phyloP scores from a whole-genome alignment of 192 early-diverging fungal species.

The Entomortierella lignicola region DNA sequence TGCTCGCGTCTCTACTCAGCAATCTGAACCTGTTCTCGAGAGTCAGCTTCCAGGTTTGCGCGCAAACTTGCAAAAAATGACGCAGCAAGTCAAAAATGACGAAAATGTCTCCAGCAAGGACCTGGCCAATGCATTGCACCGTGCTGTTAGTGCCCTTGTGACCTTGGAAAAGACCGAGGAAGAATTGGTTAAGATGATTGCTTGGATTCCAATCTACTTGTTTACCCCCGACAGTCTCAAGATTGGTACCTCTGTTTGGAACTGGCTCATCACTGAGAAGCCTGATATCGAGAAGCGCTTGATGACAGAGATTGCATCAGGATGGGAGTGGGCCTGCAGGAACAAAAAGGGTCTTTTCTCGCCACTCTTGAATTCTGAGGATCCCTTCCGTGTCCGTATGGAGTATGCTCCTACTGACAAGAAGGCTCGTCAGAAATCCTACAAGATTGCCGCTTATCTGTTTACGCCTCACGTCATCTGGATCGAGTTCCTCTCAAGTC shows the following conservation, averaged over 20 bases:
- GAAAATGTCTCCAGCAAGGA: conserved; percentile 55
- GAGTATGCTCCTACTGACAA: conserved; percentile 94
- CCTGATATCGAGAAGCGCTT: conserved; percentile 78
- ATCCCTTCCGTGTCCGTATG: conserved; percentile 92
- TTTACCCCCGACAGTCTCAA: conserved; percentile 85
- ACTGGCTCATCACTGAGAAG: conserved; percentile 83
- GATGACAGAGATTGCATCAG: conserved; percentile 82
- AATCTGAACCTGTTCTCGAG: conserved; percentile 35
- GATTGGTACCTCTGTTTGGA: conserved; percentile 86
- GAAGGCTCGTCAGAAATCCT: conserved; percentile 72
- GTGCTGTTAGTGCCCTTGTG: conserved; percentile 61
- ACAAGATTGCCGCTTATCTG: conserved; percentile 66
- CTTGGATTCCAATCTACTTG: conserved; percentile 85
- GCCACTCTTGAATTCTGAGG: conserved; percentile 59
- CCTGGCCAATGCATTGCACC: conserved; percentile 61
- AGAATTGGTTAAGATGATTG: conserved; percentile 83
- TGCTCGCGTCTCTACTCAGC: conserved; percentile 8
- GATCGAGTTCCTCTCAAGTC: conserved; percentile 86
- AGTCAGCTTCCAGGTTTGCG: conserved; percentile 51
- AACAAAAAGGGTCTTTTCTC: conserved; percentile 88
- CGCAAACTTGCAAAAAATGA: conserved; percentile 43
- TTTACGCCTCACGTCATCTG: conserved; percentile 83
- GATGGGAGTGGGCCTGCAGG: conserved; percentile 86
- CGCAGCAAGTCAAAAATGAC: conserved; percentile 56
- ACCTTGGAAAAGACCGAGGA: conserved; percentile 63